Base-by-base conservation (phyloP, 164 flowering plant genomes). In the Vitis amurensis region DNA sequence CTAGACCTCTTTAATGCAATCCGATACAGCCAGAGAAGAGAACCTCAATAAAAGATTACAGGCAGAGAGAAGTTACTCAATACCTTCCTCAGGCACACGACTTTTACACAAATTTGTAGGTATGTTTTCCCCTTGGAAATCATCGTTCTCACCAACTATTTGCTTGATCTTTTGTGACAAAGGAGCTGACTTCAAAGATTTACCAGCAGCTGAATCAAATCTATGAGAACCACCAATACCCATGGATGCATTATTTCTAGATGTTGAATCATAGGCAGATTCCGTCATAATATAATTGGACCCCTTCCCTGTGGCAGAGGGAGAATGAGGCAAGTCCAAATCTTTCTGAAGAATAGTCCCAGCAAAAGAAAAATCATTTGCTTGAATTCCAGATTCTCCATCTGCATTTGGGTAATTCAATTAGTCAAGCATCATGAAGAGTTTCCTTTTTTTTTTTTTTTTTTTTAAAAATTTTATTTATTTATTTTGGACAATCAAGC, bases 371-470 rank as follows among this genome's bases (percentile, higher is more conserved):
- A 67, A 50, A 49, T 86, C 93, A 71, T 77, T 82, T 12, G 58
- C 91, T 65, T 89, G 91, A 70, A 89, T 88, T 71, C 92, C 91
- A 61, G 97, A 91, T 83, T 88, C 97, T 65, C 84, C 91, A 87
- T 91, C 97, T 91, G 84, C 69, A 66, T 48, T 53, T n/a, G 17
- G 17, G 57, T 48, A 47, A 14, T 16, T 9, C 29, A 58, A 13
- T 67, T 50, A 68, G 23, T 3, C 4, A 55, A 67, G 44, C 44
- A 37, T 37, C 44, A 37, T 3, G 44, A 37, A 37, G 6, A 37
- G 2, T 13, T 11, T 49, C 47, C 17, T 15, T 3, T 1, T 37
- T 14, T 29, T 15, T 23, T 17, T 17, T 17, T 17, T 17, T 17
- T n/a, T n/a, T n/a, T n/a, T n/a, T n/a, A n/a, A n/a, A n/a, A n/a